Conservation (phyloP, 2,329 filamentous ascomycete species). For the Ceratocystis papillata region DNA sequence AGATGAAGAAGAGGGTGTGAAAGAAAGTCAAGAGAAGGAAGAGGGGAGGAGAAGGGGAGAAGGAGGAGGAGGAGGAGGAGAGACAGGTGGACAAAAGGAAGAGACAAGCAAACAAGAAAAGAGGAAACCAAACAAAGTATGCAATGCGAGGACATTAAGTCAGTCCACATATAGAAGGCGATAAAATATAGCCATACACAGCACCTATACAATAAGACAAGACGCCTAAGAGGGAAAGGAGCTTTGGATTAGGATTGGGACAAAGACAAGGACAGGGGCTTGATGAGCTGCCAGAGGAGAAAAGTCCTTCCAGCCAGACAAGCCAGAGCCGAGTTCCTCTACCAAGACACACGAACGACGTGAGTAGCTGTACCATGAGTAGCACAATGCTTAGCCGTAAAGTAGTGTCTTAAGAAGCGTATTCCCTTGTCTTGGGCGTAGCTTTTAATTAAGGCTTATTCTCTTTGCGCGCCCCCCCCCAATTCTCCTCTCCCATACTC, state of each 20-base stretch:
- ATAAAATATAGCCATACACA: background rate
- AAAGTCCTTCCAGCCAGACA: conserved; percentile 1
- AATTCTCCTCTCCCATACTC: background rate
- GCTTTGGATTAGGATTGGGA: background rate
- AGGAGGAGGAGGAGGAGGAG: conserved; percentile 4
- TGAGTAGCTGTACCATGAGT: background rate
- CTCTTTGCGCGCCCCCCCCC: background rate
- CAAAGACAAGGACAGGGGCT: background rate
- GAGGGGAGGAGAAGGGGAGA: background rate
- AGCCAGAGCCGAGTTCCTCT: background rate
- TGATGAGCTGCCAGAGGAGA: conserved; percentile 7
- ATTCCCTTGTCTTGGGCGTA: background rate
- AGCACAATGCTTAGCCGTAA: background rate
- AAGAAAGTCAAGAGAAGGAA: background rate
- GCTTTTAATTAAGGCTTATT: background rate
- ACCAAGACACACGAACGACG: background rate
- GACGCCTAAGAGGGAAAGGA: background rate
- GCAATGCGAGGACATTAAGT: background rate
- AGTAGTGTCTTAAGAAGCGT: background rate
- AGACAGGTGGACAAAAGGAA: conserved; percentile 7
- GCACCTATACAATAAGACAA: no score
- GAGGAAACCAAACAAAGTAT: background rate
- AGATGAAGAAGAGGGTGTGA: background rate
- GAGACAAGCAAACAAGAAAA: conserved; percentile 8
- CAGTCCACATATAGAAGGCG: background rate